Percentiles rank a stretch among this genome's conserved stretches.
phyloP scores from a whole-genome alignment of 2,329 filamentous ascomycete species.

The Verticillium albo-atrum region DNA sequence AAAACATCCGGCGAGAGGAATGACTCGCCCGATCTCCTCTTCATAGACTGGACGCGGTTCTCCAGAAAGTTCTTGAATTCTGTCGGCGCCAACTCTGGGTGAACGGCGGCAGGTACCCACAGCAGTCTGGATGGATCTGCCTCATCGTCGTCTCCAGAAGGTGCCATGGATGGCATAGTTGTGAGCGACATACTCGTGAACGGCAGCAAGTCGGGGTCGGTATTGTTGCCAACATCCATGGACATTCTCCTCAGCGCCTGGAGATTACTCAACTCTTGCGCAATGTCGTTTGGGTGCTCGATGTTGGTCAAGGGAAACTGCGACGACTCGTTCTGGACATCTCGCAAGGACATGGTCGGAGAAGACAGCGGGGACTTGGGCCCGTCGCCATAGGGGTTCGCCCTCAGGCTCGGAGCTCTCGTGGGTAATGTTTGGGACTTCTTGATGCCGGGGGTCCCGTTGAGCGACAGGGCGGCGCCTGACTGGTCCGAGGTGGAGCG shows the following conservation, averaged over 20 bases:
- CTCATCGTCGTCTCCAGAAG: conserved; percentile 71
- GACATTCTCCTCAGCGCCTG: conserved; percentile 89
- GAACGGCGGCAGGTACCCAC: conserved; percentile 92
- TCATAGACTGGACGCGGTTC: conserved; percentile 85
- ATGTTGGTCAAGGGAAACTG: conserved; percentile 86
- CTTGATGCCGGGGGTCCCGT: conserved; percentile 26
- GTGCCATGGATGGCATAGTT: conserved; percentile 68
- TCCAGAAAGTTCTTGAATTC: conserved; percentile 97
- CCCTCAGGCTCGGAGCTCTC: conserved; percentile 34
- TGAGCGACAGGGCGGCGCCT: conserved; percentile 19
- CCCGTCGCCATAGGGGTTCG: conserved; percentile 33
- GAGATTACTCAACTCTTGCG: conserved; percentile 87
- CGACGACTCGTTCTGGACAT: conserved; percentile 59
- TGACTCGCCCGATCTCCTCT: conserved; percentile 67
- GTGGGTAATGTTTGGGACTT: conserved; percentile 39
- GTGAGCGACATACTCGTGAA: conserved; percentile 61
- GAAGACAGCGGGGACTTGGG: conserved; percentile 46
- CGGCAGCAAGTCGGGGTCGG: conserved; percentile 71
- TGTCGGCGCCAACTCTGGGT: conserved; percentile 89
- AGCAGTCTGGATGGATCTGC: conserved; percentile 84
- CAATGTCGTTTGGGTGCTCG: conserved; percentile 82
- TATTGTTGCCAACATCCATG: conserved; percentile 79
- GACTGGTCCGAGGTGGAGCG: conserved; percentile 44
- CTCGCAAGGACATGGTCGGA: conserved; percentile 48
- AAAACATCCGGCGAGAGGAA: conserved; percentile 52